Conservation (phyloP, 352 stramenopile genomes). For the Phytophthora pisi region DNA sequence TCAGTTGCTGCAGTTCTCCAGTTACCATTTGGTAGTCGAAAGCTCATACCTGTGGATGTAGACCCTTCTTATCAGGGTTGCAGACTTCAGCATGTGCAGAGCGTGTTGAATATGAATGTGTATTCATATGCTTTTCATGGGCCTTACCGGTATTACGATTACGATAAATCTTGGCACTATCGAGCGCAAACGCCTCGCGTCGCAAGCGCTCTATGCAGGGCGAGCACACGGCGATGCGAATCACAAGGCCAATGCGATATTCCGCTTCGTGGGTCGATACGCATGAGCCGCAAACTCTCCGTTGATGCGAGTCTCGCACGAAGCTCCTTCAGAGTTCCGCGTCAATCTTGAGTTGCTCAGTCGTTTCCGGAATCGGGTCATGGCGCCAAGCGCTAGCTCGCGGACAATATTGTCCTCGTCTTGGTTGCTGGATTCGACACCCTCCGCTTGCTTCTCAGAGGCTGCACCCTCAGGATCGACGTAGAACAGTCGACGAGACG, state of each 20-base stretch:
- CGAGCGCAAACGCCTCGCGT: slow-evolving; percentile 7
- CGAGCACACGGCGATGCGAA: slow-evolving; percentile 9
- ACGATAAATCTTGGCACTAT: background rate
- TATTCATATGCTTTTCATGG: background rate
- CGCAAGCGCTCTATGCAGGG: slow-evolving; percentile 9
- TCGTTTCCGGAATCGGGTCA: slow-evolving; percentile 14
- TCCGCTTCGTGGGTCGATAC: slow-evolving; percentile 5
- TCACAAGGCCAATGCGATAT: slow-evolving; percentile 18
- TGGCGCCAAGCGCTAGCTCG: slow-evolving; percentile 15
- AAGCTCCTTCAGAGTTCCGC: slow-evolving; percentile 7
- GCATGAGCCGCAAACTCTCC: slow-evolving; percentile 20
- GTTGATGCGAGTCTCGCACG: slow-evolving; percentile 13
- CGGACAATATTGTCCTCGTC: slow-evolving; percentile 20
- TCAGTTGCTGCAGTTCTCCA: background rate
- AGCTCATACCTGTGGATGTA: background rate
- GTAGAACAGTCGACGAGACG: slow-evolving; percentile 14
- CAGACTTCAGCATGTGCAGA: background rate
- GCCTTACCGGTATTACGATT: too few species aligned
- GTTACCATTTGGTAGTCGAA: background rate
- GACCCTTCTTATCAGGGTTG: slow-evolving; percentile 1
- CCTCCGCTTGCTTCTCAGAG: background rate
- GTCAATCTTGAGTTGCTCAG: slow-evolving; percentile 4
- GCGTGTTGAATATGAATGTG: background rate
- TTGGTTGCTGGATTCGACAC: background rate
- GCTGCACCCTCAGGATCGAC: slow-evolving; percentile 5